Percentiles rank a stretch among this genome's conserved stretches.
These are phyloP conservation scores for Pichia cephalocereana DNA, from an alignment of 805 yeast genomes.

Conservation along the genomic window DNA sequence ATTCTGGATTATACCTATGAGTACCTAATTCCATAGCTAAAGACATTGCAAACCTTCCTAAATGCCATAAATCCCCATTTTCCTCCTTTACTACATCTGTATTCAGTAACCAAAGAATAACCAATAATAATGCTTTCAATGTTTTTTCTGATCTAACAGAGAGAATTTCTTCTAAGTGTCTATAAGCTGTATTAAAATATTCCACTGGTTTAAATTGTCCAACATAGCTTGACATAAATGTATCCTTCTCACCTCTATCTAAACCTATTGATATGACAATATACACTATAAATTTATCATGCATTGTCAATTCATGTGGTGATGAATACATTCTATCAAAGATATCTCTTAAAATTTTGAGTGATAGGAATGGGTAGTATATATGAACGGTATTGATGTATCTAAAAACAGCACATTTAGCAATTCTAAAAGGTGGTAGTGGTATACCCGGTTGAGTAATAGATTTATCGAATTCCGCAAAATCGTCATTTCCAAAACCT, in stretches of 20 bases:
- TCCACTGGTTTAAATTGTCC: slow-evolving; percentile 16
- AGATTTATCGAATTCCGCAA: slow-evolving; percentile 14
- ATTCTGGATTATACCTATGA: slow-evolving; percentile 19
- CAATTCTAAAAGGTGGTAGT: slow-evolving; percentile 13
- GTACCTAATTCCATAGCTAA: slow-evolving; percentile 22
- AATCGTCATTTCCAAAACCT: background rate
- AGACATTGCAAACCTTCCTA: slow-evolving; percentile 19
- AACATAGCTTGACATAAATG: slow-evolving; percentile 2
- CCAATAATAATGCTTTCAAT: slow-evolving; percentile 15
- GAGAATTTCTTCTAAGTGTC: slow-evolving; percentile 17
- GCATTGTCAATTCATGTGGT: slow-evolving; percentile 11
- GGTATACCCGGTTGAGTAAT: slow-evolving; percentile 13
- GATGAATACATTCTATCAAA: slow-evolving; percentile 9
- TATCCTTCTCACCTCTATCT: slow-evolving; percentile 1
- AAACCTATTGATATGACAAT: slow-evolving; percentile 18
- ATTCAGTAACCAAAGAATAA: slow-evolving; percentile 17
- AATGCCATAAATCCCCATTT: slow-evolving; percentile 20
- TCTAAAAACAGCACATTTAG: slow-evolving; percentile 8
- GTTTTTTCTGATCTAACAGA: slow-evolving; percentile 16
- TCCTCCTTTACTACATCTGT: slow-evolving; percentile 17
- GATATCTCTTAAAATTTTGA: slow-evolving; percentile 8
- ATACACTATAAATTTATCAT: slow-evolving; percentile 16
- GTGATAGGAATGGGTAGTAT: slow-evolving; percentile 14
- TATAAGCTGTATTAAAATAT: slow-evolving; percentile 17
- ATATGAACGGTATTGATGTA: slow-evolving; percentile 15